Percentiles rank a stretch among this genome's conserved stretches.
Conservation (phyloP, 257 asterid species). For the Cinchona pubescens region DNA sequence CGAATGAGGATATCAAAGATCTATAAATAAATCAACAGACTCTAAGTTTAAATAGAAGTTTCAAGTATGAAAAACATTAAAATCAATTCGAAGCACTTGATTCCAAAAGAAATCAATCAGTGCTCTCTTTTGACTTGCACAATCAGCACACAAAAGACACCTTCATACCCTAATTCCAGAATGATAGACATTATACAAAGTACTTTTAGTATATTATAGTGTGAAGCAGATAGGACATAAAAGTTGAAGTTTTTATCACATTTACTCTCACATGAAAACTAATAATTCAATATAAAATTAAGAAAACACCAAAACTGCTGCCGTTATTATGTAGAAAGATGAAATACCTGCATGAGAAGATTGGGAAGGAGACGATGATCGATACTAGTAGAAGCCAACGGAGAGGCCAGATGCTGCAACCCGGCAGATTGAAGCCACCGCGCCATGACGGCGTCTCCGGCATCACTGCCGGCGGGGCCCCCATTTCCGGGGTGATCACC, state of each 20-base stretch:
- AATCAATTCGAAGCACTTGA: neutral
- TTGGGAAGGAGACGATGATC: conserved; percentile 77
- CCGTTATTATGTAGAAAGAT: neutral
- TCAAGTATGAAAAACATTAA: neutral
- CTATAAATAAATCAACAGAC: neutral
- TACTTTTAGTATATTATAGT: neutral
- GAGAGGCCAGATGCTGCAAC: conserved; percentile 98
- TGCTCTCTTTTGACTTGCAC: neutral
- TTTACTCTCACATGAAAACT: no score
- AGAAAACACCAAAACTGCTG: neutral
- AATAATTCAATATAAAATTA: neutral
- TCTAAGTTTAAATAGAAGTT: neutral
- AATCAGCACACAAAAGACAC: neutral
- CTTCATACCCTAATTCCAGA: no score
- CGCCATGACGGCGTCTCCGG: conserved; percentile 95
- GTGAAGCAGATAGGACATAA: neutral
- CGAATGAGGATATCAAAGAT: neutral
- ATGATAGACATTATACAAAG: neutral
- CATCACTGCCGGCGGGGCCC: conserved; percentile 66
- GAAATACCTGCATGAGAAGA: conserved; percentile 71
- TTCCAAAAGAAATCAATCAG: neutral
- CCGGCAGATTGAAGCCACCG: conserved; percentile 99
- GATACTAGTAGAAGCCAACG: conserved; percentile 70
- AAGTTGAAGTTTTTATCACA: neutral
- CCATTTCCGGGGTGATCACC: conserved; percentile 77